Conservation (phyloP, 2,329 filamentous ascomycete species). For the Colletotrichum sp. region DNA sequence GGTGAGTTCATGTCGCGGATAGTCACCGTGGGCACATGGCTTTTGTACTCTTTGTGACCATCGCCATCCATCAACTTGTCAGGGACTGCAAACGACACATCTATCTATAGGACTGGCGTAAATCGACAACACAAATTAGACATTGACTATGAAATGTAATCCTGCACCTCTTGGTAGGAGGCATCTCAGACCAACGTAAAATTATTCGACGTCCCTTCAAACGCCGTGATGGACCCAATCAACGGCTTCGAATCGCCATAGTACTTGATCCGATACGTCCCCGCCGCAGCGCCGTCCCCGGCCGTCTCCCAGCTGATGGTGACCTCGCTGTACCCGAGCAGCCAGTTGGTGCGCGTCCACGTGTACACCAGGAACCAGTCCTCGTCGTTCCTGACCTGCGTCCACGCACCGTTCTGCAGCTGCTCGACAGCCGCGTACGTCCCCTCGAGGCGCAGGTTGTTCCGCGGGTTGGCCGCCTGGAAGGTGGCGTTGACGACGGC, state of each 20-base stretch:
- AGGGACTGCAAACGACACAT: background rate
- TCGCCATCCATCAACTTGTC: background rate
- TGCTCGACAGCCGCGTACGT: constrained; percentile 83
- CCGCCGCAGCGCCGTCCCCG: constrained; percentile 48
- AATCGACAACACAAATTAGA: background rate
- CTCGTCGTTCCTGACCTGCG: constrained; percentile 69
- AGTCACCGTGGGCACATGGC: background rate
- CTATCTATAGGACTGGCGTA: background rate
- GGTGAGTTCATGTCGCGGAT: background rate
- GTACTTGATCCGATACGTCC: constrained; percentile 81
- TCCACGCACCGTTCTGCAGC: constrained; percentile 60
- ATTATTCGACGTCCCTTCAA: constrained; percentile 69
- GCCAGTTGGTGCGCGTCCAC: constrained; percentile 75
- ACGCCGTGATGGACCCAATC: constrained; percentile 65
- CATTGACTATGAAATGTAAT: background rate
- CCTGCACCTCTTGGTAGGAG: background rate
- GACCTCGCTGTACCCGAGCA: constrained; percentile 80
- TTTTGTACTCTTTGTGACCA: background rate
- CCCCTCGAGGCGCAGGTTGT: constrained; percentile 79
- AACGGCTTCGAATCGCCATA: constrained; percentile 81
- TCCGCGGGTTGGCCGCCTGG: constrained; percentile 87
- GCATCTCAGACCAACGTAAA: constrained; percentile 45
- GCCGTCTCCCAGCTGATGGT: constrained; percentile 80
- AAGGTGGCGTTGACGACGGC: constrained; percentile 72
- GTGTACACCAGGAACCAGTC: constrained; percentile 86